These are phyloP conservation scores for Trematosphaeria pertusa DNA, from an alignment of 2,329 filamentous ascomycete genomes.

Conservation along the genomic window DNA sequence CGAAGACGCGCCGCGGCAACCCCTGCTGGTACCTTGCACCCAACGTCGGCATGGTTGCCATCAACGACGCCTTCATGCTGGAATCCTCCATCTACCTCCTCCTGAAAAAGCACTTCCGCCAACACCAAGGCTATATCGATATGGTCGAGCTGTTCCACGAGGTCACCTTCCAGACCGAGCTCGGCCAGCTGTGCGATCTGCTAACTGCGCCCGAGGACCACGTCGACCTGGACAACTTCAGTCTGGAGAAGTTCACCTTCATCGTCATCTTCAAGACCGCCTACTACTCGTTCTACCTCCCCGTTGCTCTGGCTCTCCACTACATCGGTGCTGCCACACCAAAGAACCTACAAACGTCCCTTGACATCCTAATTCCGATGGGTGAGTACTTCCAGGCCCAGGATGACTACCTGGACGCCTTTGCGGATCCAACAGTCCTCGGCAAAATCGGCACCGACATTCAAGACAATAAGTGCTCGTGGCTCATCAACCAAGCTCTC, in stretches of 20 bases:
- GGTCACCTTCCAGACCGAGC: slow-evolving; percentile 89
- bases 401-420: slow-evolving; percentile 99
- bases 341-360: slow-evolving; percentile 85
- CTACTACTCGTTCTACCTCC: slow-evolving; percentile 99
- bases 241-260: slow-evolving; percentile 92
- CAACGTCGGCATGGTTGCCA: slow-evolving; percentile 91
- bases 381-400: slow-evolving; percentile 99
- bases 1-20: slow-evolving; percentile 90
- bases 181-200: slow-evolving; percentile 93
- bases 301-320: slow-evolving; percentile 88
- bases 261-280: slow-evolving; percentile 99
- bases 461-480: slow-evolving; percentile 99
- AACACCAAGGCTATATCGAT: slow-evolving; percentile 86
- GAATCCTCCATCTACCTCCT: slow-evolving; percentile 89
- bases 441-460: slow-evolving; percentile 99
- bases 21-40: slow-evolving; percentile 96
- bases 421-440: slow-evolving; percentile 88
- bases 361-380: slow-evolving; percentile 93
- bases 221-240: slow-evolving; percentile 94
- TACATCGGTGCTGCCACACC: slow-evolving; percentile 84
- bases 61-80: slow-evolving; percentile 98
- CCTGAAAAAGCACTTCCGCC: slow-evolving; percentile 91
- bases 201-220: slow-evolving; percentile 94
- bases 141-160: slow-evolving; percentile 97
- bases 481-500: slow-evolving; percentile 95